Evolutionary conservation across 768 basidiomycete genomes (phyloP), one percentile per base, ranked within the genome.

Genomic region (Trametes cinnabarina): DNA sequence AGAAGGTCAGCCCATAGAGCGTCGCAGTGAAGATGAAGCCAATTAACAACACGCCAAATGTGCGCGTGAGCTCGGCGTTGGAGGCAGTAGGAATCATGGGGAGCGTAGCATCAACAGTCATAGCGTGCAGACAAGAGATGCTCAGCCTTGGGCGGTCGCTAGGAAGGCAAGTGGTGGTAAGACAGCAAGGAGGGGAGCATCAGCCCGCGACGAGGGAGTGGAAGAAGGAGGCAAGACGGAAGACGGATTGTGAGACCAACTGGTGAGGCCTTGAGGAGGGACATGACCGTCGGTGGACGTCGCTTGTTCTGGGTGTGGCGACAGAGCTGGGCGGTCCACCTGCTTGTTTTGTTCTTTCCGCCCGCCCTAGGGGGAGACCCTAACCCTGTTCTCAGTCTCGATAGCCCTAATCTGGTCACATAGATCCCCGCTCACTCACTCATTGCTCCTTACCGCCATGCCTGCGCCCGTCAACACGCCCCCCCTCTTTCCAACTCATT

Each of bases 401-500:
- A 39, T 51, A 32, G 42, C 32, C 40, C 41, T 30, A 23, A 43
- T 43, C 4, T 0, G 51, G 9, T 8, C 4, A 19, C 22, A 35
- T 10, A 28, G 28, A 20, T 34, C 40, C 39, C 22, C 35, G 17
- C 28, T 14, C 63, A 75, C 71, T 57, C 71, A 23, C 15, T 23
- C 25, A 4, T n/a, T 22, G 4, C 49, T 40, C 35, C 20, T n/a
- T 22, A 11, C n/a, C 14, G 20, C 46, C 22, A 76, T 66, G 71
- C 72, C 63, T 69, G 77, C 65, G 20, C 60, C 64, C 6, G 60
- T 66, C 30, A 44, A 55, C 40, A 51, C 51, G 3, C 73, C 62
- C 14, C 61, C 69, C 17, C 63, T 79, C 41, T 90, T 89, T 68
- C 90, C 89, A 17, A 37, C 65, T 2, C 72, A 80, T 30, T 78